Evolutionary conservation across 1,139 yeast genomes (phyloP).

Genomic region (Saccharomyces hybrid): DNA sequence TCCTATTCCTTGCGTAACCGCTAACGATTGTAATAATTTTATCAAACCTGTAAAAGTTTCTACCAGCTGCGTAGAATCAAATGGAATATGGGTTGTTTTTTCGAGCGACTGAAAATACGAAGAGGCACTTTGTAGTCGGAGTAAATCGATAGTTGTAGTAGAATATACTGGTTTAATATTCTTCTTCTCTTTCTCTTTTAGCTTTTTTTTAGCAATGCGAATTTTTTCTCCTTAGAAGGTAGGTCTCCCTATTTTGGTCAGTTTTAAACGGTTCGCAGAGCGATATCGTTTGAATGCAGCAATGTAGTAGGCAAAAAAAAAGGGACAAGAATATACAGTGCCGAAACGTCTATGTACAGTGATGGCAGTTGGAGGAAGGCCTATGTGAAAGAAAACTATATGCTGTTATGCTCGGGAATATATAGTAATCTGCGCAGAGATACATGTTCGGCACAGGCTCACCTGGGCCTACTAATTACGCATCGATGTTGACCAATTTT

Average conservation of each 20-base stretch:
- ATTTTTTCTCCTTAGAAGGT: not conserved
- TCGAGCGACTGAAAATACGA: not conserved
- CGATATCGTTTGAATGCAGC: slow-evolving; percentile 1
- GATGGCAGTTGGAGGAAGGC: not conserved
- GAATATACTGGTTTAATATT: not conserved
- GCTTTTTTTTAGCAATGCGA: not conserved
- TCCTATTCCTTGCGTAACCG: not conserved
- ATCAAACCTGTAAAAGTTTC: not conserved
- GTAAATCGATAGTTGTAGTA: not conserved
- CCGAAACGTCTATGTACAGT: not conserved
- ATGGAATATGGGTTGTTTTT: not conserved
- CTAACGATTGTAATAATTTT: not conserved
- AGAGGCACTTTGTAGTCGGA: not conserved
- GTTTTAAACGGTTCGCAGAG: not conserved
- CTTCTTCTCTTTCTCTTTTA: not conserved
- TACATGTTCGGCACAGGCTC: not conserved
- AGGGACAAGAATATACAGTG: not conserved
- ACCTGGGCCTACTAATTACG: not conserved
- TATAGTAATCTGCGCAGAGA: not conserved
- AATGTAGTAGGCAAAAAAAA: not conserved
- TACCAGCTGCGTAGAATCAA: not conserved
- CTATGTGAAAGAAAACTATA: not conserved
- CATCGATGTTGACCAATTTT: not conserved
- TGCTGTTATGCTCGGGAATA: not conserved
- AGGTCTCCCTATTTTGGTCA: not conserved